Evolutionary conservation across 129 eudicot genomes (phyloP).

Genomic region (Chrysanthemum seticuspe): DNA sequence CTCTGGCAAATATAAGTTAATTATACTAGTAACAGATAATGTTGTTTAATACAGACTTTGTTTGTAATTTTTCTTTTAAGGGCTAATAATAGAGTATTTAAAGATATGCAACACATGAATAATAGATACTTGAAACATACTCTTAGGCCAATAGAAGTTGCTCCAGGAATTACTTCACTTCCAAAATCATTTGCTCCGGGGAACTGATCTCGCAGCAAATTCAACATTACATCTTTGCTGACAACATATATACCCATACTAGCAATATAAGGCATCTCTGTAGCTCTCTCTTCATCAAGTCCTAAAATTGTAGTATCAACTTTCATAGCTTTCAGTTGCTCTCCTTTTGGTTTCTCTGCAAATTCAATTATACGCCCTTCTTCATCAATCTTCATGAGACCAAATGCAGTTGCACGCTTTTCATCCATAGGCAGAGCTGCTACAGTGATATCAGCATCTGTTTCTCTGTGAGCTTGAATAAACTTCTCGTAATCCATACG

Average conservation of each 20-base stretch:
- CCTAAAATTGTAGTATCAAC: slow-evolving; percentile 87
- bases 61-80: slow-evolving; percentile 5
- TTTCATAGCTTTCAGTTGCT: slow-evolving; percentile 78
- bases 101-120: background rate
- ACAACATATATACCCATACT: slow-evolving; percentile 90
- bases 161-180: too few relatives aligned
- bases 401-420: slow-evolving; percentile 95
- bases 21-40: slow-evolving; percentile 19
- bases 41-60: slow-evolving; percentile 29
- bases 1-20: slow-evolving; percentile 24
- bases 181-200: too few relatives aligned
- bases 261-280: slow-evolving; percentile 86
- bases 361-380: slow-evolving; percentile 92
- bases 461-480: slow-evolving; percentile 94
- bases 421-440: slow-evolving; percentile 99
- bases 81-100: background rate
- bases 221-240: slow-evolving; percentile 82
- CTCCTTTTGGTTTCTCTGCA: slow-evolving; percentile 96
- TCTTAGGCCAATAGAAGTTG: slow-evolving; percentile 82
- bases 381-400: slow-evolving; percentile 95
- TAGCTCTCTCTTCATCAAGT: slow-evolving; percentile 80
- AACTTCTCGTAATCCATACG: slow-evolving; percentile 96
- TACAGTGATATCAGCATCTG: slow-evolving; percentile 97
- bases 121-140: slow-evolving; percentile 41
- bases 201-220: slow-evolving; percentile 70